These are phyloP conservation scores for Athelia psychrophila DNA, from an alignment of 1,284 basidiomycete species.

Conservation along the genomic window DNA sequence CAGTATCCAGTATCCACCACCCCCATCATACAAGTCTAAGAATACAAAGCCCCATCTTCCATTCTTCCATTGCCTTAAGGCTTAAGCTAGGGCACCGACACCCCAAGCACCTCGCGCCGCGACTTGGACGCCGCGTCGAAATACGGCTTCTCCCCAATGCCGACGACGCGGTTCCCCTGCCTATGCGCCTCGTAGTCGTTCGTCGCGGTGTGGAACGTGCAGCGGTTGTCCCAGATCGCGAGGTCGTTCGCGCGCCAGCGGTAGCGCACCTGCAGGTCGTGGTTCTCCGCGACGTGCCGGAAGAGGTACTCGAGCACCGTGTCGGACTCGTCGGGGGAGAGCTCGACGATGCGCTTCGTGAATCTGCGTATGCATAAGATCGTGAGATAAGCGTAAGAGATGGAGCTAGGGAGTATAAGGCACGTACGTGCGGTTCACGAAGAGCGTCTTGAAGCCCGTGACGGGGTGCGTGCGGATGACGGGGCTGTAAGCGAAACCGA, in stretches of 20 bases:
- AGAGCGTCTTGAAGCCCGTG: constrained; percentile 66
- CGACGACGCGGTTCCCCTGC: constrained; percentile 57
- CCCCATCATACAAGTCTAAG: no score
- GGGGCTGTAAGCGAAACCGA: constrained; percentile 29
- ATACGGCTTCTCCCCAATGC: constrained; percentile 62
- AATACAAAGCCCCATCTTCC: no score
- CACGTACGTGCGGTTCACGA: constrained; percentile 46
- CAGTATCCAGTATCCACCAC: no score
- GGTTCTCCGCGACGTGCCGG: constrained; percentile 50
- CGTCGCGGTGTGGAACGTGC: constrained; percentile 52
- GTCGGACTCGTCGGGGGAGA: constrained; percentile 58
- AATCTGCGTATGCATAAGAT: constrained; percentile 33
- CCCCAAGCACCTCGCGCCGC: constrained; percentile 38
- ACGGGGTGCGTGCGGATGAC: constrained; percentile 56
- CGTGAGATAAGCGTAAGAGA: background rate
- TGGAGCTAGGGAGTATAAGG: constrained; percentile 20
- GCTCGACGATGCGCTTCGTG: constrained; percentile 60
- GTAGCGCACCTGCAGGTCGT: constrained; percentile 61
- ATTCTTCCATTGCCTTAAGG: no score
- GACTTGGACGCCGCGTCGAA: constrained; percentile 50
- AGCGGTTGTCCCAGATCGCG: constrained; percentile 56
- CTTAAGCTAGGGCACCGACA: no score
- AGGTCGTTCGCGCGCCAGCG: constrained; percentile 48
- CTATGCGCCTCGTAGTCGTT: constrained; percentile 48
- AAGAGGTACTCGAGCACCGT: constrained; percentile 46